phyloP scores from a whole-genome alignment of 208 protist species.

The Leishmania tarentolae region DNA sequence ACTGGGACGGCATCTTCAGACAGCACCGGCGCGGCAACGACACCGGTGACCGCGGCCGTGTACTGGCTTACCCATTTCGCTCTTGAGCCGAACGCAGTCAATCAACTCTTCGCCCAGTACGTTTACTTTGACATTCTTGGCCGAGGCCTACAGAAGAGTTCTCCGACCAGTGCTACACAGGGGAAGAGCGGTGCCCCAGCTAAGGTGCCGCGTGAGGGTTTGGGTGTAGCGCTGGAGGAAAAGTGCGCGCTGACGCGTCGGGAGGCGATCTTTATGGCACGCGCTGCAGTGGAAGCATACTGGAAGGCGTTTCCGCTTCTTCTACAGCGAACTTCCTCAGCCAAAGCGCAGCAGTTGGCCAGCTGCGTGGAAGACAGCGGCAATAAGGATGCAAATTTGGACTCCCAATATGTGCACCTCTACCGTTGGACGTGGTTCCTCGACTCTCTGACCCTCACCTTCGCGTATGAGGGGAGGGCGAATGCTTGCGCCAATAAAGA shows the following conservation, averaged over 20 bases:
- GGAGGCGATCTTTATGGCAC: slow-evolving; percentile 8
- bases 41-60: slow-evolving; percentile 4
- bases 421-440: slow-evolving; percentile 23
- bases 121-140: slow-evolving; percentile 12
- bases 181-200: not conserved
- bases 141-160: not conserved
- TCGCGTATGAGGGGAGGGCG: not conserved
- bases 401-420: not conserved
- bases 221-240: not conserved
- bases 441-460: slow-evolving; percentile 16
- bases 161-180: not conserved
- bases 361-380: not conserved
- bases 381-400: not conserved
- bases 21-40: not conserved
- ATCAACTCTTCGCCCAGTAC: slow-evolving; percentile 17
- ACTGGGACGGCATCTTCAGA: not conserved
- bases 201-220: not conserved
- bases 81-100: slow-evolving; percentile 1
- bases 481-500: too few species aligned
- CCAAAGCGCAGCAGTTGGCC: not conserved
- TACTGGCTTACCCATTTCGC: slow-evolving; percentile 14
- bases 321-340: not conserved
- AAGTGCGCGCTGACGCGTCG: slow-evolving; percentile 2
- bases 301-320: slow-evolving; percentile 5
- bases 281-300: slow-evolving; percentile 9